A percentile compares a stretch with the other conserved stretches of the same genome.
These are phyloP conservation scores for Paramecium octaurelia DNA, from an alignment of 73 alveolate species.

Conservation along the genomic window DNA sequence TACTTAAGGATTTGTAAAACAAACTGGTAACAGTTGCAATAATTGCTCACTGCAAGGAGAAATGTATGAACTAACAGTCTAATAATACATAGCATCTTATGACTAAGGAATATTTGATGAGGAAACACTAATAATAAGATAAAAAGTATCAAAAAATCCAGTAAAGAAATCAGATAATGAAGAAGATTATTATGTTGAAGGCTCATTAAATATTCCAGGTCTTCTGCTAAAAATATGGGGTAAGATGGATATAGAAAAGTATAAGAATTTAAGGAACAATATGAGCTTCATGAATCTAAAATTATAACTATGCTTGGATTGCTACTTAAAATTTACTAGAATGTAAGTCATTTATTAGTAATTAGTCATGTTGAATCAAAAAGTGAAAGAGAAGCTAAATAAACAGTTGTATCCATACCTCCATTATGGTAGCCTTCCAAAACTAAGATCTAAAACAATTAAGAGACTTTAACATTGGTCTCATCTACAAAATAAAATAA, in stretches of 20 bases:
- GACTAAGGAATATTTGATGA: slow-evolving; percentile 32
- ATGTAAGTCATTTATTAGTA: neutral
- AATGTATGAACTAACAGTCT: slow-evolving; percentile 14
- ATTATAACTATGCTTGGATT: neutral
- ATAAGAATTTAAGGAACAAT: neutral
- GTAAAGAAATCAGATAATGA: slow-evolving; percentile 43
- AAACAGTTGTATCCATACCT: neutral
- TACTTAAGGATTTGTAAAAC: slow-evolving; percentile 2
- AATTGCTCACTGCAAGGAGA: slow-evolving; percentile 22
- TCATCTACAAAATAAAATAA: neutral
- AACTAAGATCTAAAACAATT: neutral
- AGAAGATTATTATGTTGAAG: slow-evolving; percentile 45
- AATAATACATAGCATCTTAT: neutral
- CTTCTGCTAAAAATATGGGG: slow-evolving; percentile 12
- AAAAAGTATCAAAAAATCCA: slow-evolving; percentile 10
- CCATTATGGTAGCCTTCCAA: neutral
- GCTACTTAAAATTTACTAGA: neutral
- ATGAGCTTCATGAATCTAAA: neutral
- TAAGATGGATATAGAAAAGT: slow-evolving; percentile 25
- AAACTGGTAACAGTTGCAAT: slow-evolving; percentile 18
- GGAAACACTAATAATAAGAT: slow-evolving; percentile 5
- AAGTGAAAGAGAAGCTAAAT: slow-evolving; percentile 23
- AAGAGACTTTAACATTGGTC: neutral
- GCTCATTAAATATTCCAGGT: slow-evolving; percentile 29
- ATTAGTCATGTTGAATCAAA: slow-evolving; percentile 16